Evolutionary conservation across 1,139 yeast genomes (phyloP).

Genomic region (Zygoascus sp.): DNA sequence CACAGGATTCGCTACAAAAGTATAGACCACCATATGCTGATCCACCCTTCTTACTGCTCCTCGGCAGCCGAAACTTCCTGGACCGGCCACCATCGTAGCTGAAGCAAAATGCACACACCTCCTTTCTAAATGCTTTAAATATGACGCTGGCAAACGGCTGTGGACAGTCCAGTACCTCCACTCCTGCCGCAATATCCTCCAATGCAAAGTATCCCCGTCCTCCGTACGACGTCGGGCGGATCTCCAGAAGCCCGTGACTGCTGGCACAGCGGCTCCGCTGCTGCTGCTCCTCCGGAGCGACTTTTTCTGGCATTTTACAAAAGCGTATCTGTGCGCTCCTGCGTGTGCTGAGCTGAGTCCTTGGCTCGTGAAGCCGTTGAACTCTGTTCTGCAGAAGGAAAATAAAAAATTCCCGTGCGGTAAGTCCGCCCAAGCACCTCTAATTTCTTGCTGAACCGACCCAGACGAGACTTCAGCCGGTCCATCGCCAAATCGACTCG

Average conservation of each 20-base stretch:
- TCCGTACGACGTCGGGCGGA: constrained; percentile 35
- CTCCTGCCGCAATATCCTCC: constrained; percentile 39
- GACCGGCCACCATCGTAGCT: constrained; percentile 47
- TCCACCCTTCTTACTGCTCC: constrained; percentile 14
- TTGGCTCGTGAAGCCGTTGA: too few relatives aligned
- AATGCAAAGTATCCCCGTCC: constrained; percentile 65
- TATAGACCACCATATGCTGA: constrained; percentile 44
- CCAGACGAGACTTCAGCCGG: too few relatives aligned
- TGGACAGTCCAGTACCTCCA: constrained; percentile 41
- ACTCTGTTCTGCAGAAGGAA: not conserved
- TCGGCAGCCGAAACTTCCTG: constrained; percentile 39
- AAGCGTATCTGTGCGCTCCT: too few relatives aligned
- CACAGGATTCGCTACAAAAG: constrained; percentile 53
- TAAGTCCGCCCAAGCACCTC: too few relatives aligned
- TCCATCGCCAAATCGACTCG: too few relatives aligned
- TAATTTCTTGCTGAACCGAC: too few relatives aligned
- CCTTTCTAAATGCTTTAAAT: constrained; percentile 55
- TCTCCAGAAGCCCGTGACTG: constrained; percentile 15
- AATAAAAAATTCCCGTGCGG: too few relatives aligned
- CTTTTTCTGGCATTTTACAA: constrained; percentile 1
- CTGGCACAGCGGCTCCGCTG: not conserved
- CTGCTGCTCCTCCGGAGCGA: not conserved
- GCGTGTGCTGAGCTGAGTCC: too few relatives aligned
- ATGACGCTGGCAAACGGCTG: constrained; percentile 48
- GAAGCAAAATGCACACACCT: constrained; percentile 59